Base-by-base conservation (phyloP, 2,329 filamentous ascomycete genomes). In the Talaromyces sp. region DNA sequence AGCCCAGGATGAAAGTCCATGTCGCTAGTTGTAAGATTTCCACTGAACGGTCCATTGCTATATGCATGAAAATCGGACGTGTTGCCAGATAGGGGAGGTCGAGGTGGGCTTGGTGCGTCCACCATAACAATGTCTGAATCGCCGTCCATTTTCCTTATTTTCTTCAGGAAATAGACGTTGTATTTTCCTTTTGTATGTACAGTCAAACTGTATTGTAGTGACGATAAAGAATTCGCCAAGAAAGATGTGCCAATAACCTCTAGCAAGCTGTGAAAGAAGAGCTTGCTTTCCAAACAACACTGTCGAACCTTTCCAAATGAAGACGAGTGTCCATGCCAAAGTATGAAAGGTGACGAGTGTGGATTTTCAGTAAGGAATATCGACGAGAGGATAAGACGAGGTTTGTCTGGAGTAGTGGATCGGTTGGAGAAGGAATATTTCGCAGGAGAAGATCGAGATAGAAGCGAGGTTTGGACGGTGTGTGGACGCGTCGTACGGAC, bases 121-220 rank as follows among this genome's bases (percentile, higher is more conserved):
- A 37, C 48, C 48, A 52, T 52, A 3, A 10, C 1, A 1, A 56
- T 50, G n/a, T 48, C 22, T 2, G 33, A 31, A 31, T 50, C 43
- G 41, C 13, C 21, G 17, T 48, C 41, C 53, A 56, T 56, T 40
- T 56, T 21, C 43, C 35, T 35, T 40, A 41, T 31, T 50, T 40
- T 56, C 33, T 50, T 40, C 40, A 11, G 36, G 35, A 25, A 40
- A 33, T 5, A 33, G 9, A 33, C 33, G 33, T 37, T 22, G 31
- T 17, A 11, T 52, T 4, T 28, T 13, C 8, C 1, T 11, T 39
- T 11, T 15, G 10, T 36, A 39, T 11, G 28, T 11, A 37, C n/a
- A 33, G 5, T 31, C 17, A 7, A 11, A n/a, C 2, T 21, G 2
- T 13, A 46, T 22, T 31, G 22, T 46, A 28, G 11, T 10, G n/a